Percentiles rank a stretch among this genome's conserved stretches.
These are phyloP conservation scores for Lachancea thermotolerans DNA, from an alignment of 805 yeast genomes.

Conservation along the genomic window DNA sequence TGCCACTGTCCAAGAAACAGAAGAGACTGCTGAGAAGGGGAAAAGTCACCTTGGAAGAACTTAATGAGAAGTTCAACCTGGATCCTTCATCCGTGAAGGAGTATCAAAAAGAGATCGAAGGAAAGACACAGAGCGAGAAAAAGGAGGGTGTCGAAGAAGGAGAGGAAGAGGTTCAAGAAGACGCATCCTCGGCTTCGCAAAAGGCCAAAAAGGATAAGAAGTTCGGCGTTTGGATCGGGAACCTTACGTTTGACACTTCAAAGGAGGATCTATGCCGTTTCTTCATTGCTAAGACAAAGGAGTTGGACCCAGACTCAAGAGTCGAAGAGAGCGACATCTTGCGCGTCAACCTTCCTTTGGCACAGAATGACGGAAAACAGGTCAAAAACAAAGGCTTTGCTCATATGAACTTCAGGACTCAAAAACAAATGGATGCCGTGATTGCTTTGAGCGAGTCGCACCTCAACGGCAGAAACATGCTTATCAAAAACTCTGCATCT, in stretches of 20 bases:
- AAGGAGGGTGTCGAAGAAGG: conserved; percentile 28
- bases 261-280: conserved; percentile 66
- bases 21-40: conserved; percentile 79
- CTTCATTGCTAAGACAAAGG: conserved; percentile 51
- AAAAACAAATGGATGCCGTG: conserved; percentile 53
- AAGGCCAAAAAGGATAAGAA: conserved; percentile 37
- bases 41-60: conserved; percentile 52
- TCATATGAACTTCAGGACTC: conserved; percentile 69
- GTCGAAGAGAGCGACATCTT: conserved; percentile 56
- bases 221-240: conserved; percentile 91
- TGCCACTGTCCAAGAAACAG: conserved; percentile 88
- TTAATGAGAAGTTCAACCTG: conserved; percentile 37
- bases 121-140: conserved; percentile 13
- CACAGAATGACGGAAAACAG: conserved; percentile 48
- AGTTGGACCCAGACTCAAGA: conserved; percentile 28
- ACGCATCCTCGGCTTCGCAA: conserved; percentile 1
- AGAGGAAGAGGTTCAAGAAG: conserved; percentile 13
- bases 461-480: conserved; percentile 76
- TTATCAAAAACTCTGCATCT: conserved; percentile 74
- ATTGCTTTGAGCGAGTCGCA: conserved; percentile 62
- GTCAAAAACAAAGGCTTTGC: conserved; percentile 73
- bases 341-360: conserved; percentile 75
- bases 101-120: conserved; percentile 34
- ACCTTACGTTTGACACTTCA: conserved; percentile 76
- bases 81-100: conserved; percentile 33